Conservation (phyloP, 495 filamentous ascomycete genomes). For the Aspergillus nanangensis region DNA sequence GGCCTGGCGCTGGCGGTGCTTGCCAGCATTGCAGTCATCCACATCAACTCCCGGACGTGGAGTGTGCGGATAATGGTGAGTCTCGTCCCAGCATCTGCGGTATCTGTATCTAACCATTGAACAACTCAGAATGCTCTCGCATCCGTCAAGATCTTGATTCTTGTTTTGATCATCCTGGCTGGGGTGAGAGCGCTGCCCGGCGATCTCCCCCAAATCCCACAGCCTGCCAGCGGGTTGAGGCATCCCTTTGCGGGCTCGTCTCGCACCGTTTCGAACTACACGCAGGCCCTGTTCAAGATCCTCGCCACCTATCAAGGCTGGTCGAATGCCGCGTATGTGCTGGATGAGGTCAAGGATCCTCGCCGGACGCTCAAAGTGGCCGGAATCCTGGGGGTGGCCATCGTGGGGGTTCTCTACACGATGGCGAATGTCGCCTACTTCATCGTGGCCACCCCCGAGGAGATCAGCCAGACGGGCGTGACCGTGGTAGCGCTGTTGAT, state of each 20-base stretch:
- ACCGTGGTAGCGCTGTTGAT: constrained; percentile 65
- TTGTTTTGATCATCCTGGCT: constrained; percentile 37
- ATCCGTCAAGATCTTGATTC: constrained; percentile 32
- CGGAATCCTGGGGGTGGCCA: constrained; percentile 51
- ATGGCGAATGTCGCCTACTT: constrained; percentile 68
- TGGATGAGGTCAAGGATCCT: constrained; percentile 68
- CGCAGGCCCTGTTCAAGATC: constrained; percentile 63
- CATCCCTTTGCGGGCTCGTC: constrained; percentile 32
- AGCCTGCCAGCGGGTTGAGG: constrained; percentile 28
- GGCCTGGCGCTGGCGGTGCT: constrained; percentile 27
- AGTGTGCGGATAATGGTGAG: constrained; percentile 26
- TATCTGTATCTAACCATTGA: background rate
- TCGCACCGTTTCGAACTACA: constrained; percentile 23
- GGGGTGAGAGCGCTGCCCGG: constrained; percentile 31
- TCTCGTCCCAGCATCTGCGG: background rate
- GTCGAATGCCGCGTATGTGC: constrained; percentile 63
- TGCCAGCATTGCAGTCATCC: constrained; percentile 23
- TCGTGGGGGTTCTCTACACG: constrained; percentile 55
- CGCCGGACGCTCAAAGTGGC: constrained; percentile 60
- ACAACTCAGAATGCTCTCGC: constrained; percentile 23
- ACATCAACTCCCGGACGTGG: constrained; percentile 10
- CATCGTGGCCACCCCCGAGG: constrained; percentile 56
- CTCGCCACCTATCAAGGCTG: constrained; percentile 64
- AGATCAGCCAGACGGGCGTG: constrained; percentile 58
- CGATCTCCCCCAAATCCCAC: constrained; percentile 22